phyloP scores from a whole-genome alignment of 148 eudicot species.

The Camellia lanceoleosa region DNA sequence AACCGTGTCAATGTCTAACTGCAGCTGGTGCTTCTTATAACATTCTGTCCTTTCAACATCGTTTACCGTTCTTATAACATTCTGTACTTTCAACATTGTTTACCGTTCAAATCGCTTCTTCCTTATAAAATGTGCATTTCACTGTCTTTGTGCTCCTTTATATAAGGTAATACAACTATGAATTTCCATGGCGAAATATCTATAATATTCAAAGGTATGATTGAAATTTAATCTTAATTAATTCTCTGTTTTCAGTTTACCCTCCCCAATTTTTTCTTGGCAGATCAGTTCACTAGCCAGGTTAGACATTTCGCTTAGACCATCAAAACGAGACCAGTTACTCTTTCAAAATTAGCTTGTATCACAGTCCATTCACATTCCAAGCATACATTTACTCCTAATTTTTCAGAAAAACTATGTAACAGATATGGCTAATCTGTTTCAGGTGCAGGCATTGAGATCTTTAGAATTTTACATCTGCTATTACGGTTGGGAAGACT shows the following conservation, averaged over 20 bases:
- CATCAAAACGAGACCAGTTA: not conserved
- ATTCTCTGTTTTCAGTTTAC: constrained; percentile 28
- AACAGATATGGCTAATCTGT: not conserved
- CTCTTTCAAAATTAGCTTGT: not conserved
- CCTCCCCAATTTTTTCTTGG: constrained; percentile 54
- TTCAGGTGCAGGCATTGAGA: constrained; percentile 45
- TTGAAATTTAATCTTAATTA: not conserved
- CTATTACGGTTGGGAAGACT: constrained; percentile 48
- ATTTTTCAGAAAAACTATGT: not conserved
- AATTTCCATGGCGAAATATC: not conserved
- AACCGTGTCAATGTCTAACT: not conserved
- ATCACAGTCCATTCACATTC: not conserved
- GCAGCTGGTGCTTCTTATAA: constrained; percentile 37
- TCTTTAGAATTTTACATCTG: constrained; percentile 38
- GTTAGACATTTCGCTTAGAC: constrained; percentile 12
- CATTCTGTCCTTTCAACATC: constrained; percentile 47
- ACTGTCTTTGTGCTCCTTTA: constrained; percentile 41
- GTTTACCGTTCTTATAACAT: constrained; percentile 38
- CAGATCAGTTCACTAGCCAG: constrained; percentile 68
- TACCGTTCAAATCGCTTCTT: constrained; percentile 52
- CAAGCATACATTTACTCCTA: not conserved
- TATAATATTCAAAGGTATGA: not conserved
- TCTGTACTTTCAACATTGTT: constrained; percentile 49
- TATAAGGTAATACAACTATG: constrained; percentile 30
- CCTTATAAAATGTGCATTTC: constrained; percentile 30